Evolutionary conservation across 2,329 filamentous ascomycete genomes (phyloP), one percentile per base, ranked within the genome.

Genomic region (Diaporthe sp.): DNA sequence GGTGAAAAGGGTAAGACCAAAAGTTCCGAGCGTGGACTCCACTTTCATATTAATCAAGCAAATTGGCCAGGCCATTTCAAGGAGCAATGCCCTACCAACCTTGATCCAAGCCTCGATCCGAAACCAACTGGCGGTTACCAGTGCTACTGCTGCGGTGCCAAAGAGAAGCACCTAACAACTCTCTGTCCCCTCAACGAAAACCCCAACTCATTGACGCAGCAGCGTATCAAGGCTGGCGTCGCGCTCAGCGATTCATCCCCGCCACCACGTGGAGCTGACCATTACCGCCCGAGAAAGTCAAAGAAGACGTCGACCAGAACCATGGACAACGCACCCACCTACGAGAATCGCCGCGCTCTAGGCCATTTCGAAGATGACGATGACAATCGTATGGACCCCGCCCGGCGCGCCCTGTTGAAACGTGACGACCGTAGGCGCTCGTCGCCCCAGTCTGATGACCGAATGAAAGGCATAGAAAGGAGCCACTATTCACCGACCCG

Each of bases 1-100:
- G 34, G 78, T 17, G 25, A 79, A 17, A 76, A 78, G 78, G 84
- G 84, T 82, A 79, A 77, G 81, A 53, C 22, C 46, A 49, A 19
- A 19, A 76, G 51, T 62, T 76, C 19, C 17, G 10, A 31, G 15
- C n/a, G 39, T 57, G 13, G 28, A 37, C 44, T 37, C 8, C 12
- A 15, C 15, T 15, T n/a, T n/a, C 15, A 13, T 46, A 62, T 39
- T 73, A 22, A 73, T 17, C 25, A 25, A 34, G 6, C 80, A 15
- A 79, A 73, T 10, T 46, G 19, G 12, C 44, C 74, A 87, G 86
- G 85, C 37, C 86, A 87, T 76, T 81, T 78, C 75, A 78, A 86
- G 25, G 79, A 83, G 70, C 46, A 79, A 2, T 87, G 86, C 71
- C 85, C 86, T 25, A 87, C 85, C 2, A 86, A 85, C 75, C 58